A percentile compares a stretch with the other conserved stretches of the same genome.
Evolutionary conservation across 768 basidiomycete species (phyloP).

Genomic region (Boletus coccyginus): DNA sequence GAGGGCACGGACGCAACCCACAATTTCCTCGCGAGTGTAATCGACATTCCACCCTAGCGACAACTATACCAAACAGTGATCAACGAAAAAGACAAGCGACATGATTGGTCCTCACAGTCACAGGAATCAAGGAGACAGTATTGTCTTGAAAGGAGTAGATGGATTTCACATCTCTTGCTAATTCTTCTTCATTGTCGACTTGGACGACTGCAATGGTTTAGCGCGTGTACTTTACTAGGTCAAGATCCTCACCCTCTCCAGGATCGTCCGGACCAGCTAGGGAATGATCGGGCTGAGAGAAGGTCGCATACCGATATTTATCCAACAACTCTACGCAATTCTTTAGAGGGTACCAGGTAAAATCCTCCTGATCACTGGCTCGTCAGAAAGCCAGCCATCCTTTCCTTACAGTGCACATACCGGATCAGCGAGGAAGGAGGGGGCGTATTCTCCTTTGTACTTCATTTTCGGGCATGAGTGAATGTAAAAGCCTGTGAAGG

Average conservation of each 20-base stretch:
- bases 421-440: conserved; percentile 87
- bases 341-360: conserved; percentile 71
- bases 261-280: conserved; percentile 32
- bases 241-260: conserved; percentile 22
- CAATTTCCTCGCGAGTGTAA: conserved; percentile 34
- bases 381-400: conserved; percentile 1
- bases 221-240: not conserved
- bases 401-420: conserved; percentile 37
- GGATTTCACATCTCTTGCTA: conserved; percentile 20
- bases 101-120: conserved; percentile 19
- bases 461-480: conserved; percentile 92
- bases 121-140: conserved; percentile 23
- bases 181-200: conserved; percentile 14
- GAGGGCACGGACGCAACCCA: conserved; percentile 43
- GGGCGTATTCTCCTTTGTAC: conserved; percentile 92
- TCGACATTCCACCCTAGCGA: conserved; percentile 28
- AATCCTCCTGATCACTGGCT: conserved; percentile 56
- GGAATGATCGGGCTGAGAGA: conserved; percentile 61
- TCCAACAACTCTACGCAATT: conserved; percentile 61
- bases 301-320: conserved; percentile 64
- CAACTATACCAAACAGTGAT: conserved; percentile 15
- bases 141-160: conserved; percentile 24
- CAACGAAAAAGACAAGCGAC: not conserved
- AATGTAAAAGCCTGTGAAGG: conserved; percentile 78
- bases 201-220: conserved; percentile 17